Percentiles rank a stretch among this genome's conserved stretches.
phyloP scores from a whole-genome alignment of 257 asterid genomes.

The Salvia splendens region DNA sequence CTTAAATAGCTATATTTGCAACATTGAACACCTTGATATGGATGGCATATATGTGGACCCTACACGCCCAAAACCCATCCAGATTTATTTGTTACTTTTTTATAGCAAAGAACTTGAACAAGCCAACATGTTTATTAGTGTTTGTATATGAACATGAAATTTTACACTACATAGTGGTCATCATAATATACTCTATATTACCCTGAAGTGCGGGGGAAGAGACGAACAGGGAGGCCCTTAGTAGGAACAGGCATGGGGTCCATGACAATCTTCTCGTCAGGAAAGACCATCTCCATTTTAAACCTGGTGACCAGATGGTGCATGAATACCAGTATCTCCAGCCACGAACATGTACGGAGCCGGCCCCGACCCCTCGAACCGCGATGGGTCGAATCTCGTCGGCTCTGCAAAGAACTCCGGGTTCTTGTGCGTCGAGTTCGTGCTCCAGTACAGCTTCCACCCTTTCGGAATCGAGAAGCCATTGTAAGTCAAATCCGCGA shows the following conservation, averaged over 20 bases:
- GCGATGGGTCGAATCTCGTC: conserved; percentile 38
- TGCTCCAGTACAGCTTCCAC: conserved; percentile 59
- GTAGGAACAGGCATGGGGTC: conserved; percentile 52
- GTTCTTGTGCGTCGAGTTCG: conserved; percentile 45
- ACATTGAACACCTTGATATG: too few relatives aligned
- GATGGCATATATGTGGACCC: too few relatives aligned
- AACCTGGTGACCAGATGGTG: conserved; percentile 45
- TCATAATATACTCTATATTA: too few relatives aligned
- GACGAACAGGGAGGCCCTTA: conserved; percentile 43
- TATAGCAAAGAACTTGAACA: too few relatives aligned
- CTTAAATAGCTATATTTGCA: too few relatives aligned
- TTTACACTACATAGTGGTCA: too few relatives aligned
- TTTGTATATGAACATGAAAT: too few relatives aligned
- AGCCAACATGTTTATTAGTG: too few relatives aligned
- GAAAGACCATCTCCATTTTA: conserved; percentile 35
- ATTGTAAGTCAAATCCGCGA: conserved; percentile 44
- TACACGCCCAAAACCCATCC: too few relatives aligned
- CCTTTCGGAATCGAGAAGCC: conserved; percentile 63
- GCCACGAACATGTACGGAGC: conserved; percentile 46
- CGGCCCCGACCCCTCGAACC: conserved; percentile 43
- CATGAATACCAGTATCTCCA: conserved; percentile 47
- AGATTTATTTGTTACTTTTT: too few relatives aligned
- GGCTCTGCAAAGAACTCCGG: conserved; percentile 36
- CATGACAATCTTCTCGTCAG: conserved; percentile 46
- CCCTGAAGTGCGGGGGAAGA: neutral